Evolutionary conservation across 2,329 filamentous ascomycete genomes (phyloP), one percentile per base, ranked within the genome.

Genomic region (Colletotrichum somersetense): DNA sequence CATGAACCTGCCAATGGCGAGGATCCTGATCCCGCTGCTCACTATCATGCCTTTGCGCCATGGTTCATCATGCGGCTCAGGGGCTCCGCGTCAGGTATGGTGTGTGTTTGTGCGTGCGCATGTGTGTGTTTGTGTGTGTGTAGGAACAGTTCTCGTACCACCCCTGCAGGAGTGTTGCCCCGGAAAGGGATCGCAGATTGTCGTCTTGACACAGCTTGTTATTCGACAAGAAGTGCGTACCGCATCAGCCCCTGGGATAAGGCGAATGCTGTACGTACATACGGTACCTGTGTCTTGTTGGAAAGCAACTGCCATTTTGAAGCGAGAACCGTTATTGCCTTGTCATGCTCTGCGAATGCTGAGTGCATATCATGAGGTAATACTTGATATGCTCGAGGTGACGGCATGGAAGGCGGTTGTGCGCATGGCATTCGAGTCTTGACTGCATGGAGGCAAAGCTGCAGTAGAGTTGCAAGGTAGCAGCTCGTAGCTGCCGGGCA

Each of bases 361-460:
- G 46, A 14, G n/a, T 35, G 57, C 52, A 52, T 63, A 55, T 62
- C 55, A 65, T 57, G 56, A 57, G 55, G 57, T 59, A 67, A 67
- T 66, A 73, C 71, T 73, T 71, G 66, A 73, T 73, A 62, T 71
- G 62, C 66, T 66, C 71, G 66, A 66, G 67, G 71, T 71, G 46
- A 73, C 56, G 50, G 50, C 52, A n/a, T 53, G 67, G 44, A 55
- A 62, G 58, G 55, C 65, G 33, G 66, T 66, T 57, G 38, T 35
- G 48, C 65, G 57, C 55, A 40, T 42, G 61, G 56, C 70, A 46
- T 67, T 61, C 48, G 61, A 66, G 67, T 42, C 66, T 72, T 71
- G 62, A 67, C 71, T 53, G 57, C 30, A 67, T 73, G 42, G 56
- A 67, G 71, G 62, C 30, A 62, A 71, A 62, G 55, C 67, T 35